phyloP scores from a whole-genome alignment of 768 basidiomycete species.

The Pholiota microspora region DNA sequence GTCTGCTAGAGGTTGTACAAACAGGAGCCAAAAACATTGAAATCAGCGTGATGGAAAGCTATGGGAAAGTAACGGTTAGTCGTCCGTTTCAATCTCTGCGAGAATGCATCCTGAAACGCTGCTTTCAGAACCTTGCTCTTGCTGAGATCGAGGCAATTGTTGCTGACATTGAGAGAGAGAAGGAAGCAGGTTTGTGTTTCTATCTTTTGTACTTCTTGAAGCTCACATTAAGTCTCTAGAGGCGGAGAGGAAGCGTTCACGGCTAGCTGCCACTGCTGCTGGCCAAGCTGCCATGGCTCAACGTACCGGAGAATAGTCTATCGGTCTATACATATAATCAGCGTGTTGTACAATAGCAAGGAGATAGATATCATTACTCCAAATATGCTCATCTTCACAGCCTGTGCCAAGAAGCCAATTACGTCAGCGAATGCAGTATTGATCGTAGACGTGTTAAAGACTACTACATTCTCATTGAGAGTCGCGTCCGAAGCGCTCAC shows the following conservation, averaged over 20 bases:
- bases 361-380: no score
- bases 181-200: conserved; percentile 76
- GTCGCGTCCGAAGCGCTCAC: conserved; percentile 9
- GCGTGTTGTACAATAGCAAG: conserved; percentile 14
- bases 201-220: neutral
- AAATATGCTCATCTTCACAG: no score
- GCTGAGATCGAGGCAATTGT: conserved; percentile 91
- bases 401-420: conserved; percentile 11
- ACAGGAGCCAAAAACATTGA: conserved; percentile 99
- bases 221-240: conserved; percentile 44
- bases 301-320: conserved; percentile 40
- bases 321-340: conserved; percentile 10
- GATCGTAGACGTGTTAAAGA: conserved; percentile 19
- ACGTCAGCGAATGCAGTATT: conserved; percentile 16
- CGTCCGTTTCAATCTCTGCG: neutral
- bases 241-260: conserved; percentile 90
- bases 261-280: conserved; percentile 89
- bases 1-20: conserved; percentile 95
- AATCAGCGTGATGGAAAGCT: conserved; percentile 95
- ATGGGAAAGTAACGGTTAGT: conserved; percentile 86
- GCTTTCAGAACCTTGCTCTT: conserved; percentile 73
- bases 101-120: conserved; percentile 4
- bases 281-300: conserved; percentile 86
- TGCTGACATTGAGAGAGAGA: conserved; percentile 91
- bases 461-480: conserved; percentile 3